Evolutionary conservation across 805 yeast genomes (phyloP), one percentile per base, ranked within the genome.

Genomic region (Zygosaccharomyces gambellarensis): DNA sequence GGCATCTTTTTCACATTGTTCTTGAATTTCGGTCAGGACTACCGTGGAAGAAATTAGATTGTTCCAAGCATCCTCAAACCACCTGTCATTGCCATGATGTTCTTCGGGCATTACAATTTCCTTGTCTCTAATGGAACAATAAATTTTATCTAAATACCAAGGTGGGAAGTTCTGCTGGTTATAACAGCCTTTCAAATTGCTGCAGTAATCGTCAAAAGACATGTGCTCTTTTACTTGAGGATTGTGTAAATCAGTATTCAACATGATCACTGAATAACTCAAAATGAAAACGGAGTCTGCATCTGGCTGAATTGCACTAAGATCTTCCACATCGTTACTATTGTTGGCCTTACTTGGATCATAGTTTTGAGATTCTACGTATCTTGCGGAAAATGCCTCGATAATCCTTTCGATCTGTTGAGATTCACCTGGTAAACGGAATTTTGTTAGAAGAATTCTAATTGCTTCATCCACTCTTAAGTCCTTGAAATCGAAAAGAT

Each of bases 21-120:
- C 44, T 8, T 57, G 51, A 14, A 61, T 52, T 42, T 65, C 63
- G 3, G 69, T 66, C 22, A 67, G 44, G 0, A 71, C 71, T 2
- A 69, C 65, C 19, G 73, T 68, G 1, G 70, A 64, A 19, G 70
- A 69, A 39, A 87, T 78, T 52, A 86, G 65, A 50, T 84, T 82
- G 56, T 83, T 83, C 95, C 95, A 87, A 14, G 80, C 73, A 61
- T 87, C 92, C 62, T 90, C 97, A 67, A 90, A 92, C 83, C 96
- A 85, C 63, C 86, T 89, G 19, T 89, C 87, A 9, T 90, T 87
- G 12, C 92, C 94, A 63, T 89, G 95, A 59, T 92, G 97, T 61
- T 94, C 99, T 61, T 94, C 98, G 0, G 99, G 98, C 90, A 95
- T 87, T 43, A 94, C 88, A 54, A 94, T 94, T 67, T 94, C 99